phyloP scores from a whole-genome alignment of 1,284 basidiomycete genomes.

The Ganoderma boninense region DNA sequence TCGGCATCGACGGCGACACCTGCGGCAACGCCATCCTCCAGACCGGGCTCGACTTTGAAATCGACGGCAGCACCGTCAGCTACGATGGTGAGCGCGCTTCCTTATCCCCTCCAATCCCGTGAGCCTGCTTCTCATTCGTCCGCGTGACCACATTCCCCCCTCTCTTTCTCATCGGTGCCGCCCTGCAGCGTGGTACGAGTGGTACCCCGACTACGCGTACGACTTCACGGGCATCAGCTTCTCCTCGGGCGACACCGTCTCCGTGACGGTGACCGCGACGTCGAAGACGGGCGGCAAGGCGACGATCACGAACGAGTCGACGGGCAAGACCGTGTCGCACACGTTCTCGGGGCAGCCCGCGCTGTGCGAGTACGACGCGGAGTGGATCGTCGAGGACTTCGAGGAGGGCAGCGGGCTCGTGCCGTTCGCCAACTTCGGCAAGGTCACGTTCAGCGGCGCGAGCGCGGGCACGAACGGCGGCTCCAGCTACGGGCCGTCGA shows the following conservation, averaged over 20 bases:
- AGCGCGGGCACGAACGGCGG: slow-evolving; percentile 21
- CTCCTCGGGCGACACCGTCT: slow-evolving; percentile 42
- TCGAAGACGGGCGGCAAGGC: slow-evolving; percentile 39
- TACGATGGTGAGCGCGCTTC: slow-evolving; percentile 35
- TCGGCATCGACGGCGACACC: slow-evolving; percentile 32
- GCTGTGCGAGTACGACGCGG: slow-evolving; percentile 44
- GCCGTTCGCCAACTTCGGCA: slow-evolving; percentile 48
- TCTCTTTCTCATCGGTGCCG: neutral
- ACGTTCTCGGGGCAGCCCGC: slow-evolving; percentile 40
- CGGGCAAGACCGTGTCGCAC: slow-evolving; percentile 41
- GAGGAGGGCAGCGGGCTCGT: slow-evolving; percentile 41
- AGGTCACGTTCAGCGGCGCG: slow-evolving; percentile 38
- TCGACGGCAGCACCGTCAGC: slow-evolving; percentile 33
- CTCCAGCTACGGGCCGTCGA: slow-evolving; percentile 29
- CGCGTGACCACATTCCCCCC: neutral
- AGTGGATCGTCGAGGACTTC: slow-evolving; percentile 46
- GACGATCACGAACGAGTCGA: slow-evolving; percentile 41
- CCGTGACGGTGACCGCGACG: slow-evolving; percentile 41
- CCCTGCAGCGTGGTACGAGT: slow-evolving; percentile 48
- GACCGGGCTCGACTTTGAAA: slow-evolving; percentile 41
- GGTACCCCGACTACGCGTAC: slow-evolving; percentile 46
- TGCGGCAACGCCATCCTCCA: slow-evolving; percentile 32
- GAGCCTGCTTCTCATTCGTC: neutral
- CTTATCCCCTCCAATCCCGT: no score
- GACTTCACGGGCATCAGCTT: slow-evolving; percentile 45